Evolutionary conservation across 176 grass and related monocot genomes (phyloP), one percentile per base, ranked within the genome.

Genomic region (Pharus latifolius): DNA sequence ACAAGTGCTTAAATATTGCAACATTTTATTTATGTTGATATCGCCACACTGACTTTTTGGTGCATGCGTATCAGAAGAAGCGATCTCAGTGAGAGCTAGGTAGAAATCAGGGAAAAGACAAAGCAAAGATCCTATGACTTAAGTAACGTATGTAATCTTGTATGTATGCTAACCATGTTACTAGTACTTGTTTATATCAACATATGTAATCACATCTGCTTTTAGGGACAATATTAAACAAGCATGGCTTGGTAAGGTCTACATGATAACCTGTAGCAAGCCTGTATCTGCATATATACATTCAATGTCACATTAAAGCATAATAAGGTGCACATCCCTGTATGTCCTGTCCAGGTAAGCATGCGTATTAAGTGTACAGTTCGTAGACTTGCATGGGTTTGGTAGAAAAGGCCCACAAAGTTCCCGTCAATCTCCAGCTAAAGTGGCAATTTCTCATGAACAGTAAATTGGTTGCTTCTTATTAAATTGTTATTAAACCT

Each of bases 371-470:
- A 12, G 30, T 71, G 16, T 18, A 78, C 71, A 13, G 7, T 51
- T 55, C 23, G 53, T 75, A 51, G 40, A 27, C 8, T 38, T 38
- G 35, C 4, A 5, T 5, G 4, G 35, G 35, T 9, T 38, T 38
- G 35, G 35, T 38, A 38, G 4, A 38, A n/a, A 38, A 38, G 35
- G 35, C 35, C 35, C 35, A 38, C 8, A 4, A 38, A 38, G 30
- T 56, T 58, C 58, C 66, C 62, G 67, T 52, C 46, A 58, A 45
- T 78, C 75, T 78, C 60, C 69, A 79, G 74, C 74, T 67, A 45
- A 67, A 23, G 16, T 17, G 26, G 67, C 34, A 70, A 67, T 79
- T 80, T 29, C 54, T 79, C 22, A 37, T 68, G 44, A 68, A 30
- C 9, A 72, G 52, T 61, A 26, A 20, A 60, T 59, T 45, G n/a